Percentiles rank a stretch among this genome's conserved stretches.
These are phyloP conservation scores for Lasiosphaeria miniovina DNA, from an alignment of 495 filamentous ascomycete genomes.

Conservation along the genomic window DNA sequence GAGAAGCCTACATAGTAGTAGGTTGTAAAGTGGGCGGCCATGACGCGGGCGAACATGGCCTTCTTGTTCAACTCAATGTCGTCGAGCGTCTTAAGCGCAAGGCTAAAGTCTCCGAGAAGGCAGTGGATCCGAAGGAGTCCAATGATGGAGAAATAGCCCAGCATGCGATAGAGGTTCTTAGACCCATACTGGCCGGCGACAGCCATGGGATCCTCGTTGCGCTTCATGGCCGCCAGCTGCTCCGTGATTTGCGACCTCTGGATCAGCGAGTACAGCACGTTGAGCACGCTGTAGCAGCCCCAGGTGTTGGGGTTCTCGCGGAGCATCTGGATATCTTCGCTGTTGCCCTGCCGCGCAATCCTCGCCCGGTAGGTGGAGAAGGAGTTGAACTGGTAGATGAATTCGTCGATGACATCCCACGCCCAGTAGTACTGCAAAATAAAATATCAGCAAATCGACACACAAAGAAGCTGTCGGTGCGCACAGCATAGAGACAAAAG, in stretches of 20 bases:
- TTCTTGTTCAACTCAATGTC: slow-evolving; percentile 99
- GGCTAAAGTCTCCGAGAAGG: slow-evolving; percentile 94
- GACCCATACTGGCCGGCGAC: slow-evolving; percentile 93
- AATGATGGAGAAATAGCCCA: slow-evolving; percentile 99
- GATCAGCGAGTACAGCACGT: slow-evolving; percentile 98
- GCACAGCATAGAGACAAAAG: background rate
- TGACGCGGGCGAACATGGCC: slow-evolving; percentile 98
- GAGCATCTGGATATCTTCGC: slow-evolving; percentile 85
- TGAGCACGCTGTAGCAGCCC: slow-evolving; percentile 99
- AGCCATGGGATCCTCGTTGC: slow-evolving; percentile 77
- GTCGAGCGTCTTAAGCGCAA: slow-evolving; percentile 96
- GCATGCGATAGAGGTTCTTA: slow-evolving; percentile 91
- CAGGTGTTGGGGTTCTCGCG: slow-evolving; percentile 97
- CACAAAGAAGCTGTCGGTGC: background rate
- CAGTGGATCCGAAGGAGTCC: slow-evolving; percentile 94
- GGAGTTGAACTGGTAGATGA: slow-evolving; percentile 99
- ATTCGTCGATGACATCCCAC: slow-evolving; percentile 99
- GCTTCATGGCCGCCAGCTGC: slow-evolving; percentile 91
- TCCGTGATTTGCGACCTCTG: slow-evolving; percentile 97
- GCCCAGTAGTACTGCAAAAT: slow-evolving; percentile 88
- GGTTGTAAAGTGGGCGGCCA: slow-evolving; percentile 99
- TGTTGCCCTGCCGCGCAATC: slow-evolving; percentile 78
- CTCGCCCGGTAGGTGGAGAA: slow-evolving; percentile 95
- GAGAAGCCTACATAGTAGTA: slow-evolving; percentile 99
- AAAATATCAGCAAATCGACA: slow-evolving; percentile 19